Conservation (phyloP, 2,329 filamentous ascomycete genomes). For the Pseudocercospora vitis region DNA sequence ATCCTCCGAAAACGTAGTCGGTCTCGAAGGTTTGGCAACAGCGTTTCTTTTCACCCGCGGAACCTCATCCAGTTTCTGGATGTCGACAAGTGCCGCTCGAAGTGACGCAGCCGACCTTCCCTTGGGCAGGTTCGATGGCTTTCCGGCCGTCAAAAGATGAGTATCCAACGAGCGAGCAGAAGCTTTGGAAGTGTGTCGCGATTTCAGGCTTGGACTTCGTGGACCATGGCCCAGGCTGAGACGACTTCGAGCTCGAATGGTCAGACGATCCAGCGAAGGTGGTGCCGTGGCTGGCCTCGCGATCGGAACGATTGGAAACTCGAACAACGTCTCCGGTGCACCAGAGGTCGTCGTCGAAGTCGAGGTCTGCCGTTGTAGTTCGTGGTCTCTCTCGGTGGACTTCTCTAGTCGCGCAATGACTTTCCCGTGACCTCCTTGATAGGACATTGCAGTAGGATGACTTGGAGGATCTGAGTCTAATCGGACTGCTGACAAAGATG, state of each 20-base stretch:
- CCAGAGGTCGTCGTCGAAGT: neutral
- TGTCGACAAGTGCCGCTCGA: slow-evolving; percentile 10
- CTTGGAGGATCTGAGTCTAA: neutral
- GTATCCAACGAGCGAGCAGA: slow-evolving; percentile 11
- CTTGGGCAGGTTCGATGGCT: neutral
- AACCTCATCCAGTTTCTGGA: slow-evolving; percentile 9
- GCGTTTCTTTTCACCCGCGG: slow-evolving; percentile 11
- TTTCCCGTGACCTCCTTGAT: neutral
- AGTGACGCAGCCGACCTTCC: neutral
- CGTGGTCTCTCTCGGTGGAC: neutral
- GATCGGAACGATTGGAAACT: neutral
- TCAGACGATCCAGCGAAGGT: slow-evolving; percentile 8
- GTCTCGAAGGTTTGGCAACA: slow-evolving; percentile 14
- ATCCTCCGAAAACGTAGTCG: neutral
- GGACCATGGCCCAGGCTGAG: neutral
- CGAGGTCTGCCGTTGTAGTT: neutral
- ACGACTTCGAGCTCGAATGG: neutral
- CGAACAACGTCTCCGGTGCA: slow-evolving; percentile 7
- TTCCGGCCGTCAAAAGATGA: slow-evolving; percentile 3
- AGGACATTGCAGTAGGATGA: neutral
- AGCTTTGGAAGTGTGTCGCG: slow-evolving; percentile 9
- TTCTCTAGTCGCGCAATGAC: neutral
- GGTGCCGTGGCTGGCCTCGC: slow-evolving; percentile 13
- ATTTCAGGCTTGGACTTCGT: slow-evolving; percentile 4
- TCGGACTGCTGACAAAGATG: neutral